Base-by-base conservation (phyloP, 805 yeast species). In the Candida fluviatilis region DNA sequence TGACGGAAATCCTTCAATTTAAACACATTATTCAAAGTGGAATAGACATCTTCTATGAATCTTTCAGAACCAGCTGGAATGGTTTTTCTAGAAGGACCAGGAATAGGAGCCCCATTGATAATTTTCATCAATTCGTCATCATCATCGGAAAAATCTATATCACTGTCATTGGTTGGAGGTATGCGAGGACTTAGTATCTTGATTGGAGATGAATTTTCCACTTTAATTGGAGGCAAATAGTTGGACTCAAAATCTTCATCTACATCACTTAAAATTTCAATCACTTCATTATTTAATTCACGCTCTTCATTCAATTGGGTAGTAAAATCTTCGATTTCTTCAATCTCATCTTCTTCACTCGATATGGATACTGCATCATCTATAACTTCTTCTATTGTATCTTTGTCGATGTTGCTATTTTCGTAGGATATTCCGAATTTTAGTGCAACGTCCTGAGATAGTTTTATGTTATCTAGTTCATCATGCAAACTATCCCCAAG, bases 11-110 rank as follows among this genome's bases (percentile, higher is more conserved):
- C 69, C 3, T 62, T 53, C 24, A 93, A 59, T 23, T 79, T 75
- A 63, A 93, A 93, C 3, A 71, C 74, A 5, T 71, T 58, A 16
- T 69, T 68, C 23, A 93, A 64, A 8, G 77, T 75, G 2, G 59
- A 57, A 50, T 74, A 69, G 0, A 87, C 82, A 39, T 90, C 97
- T 2, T 63, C 52, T 1, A 93, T 74, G 83, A 95, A 91, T 2
- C 71, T 68, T 31, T 57, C 68, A 2, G 61, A 48, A 1, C 68
- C 71, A 1, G 61, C 55, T 11, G 60, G 57, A 2, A 48, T 36
- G 10, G 42, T 43, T 31, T 42, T 45, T 15, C 37, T 28, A 4
- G 41, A 39, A 3, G 46, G 36, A 23, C 40, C 46, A 5, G 47
- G 41, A 1, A 49, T 45, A 8, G 55, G 54, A 35, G 50, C 50